Conservation (phyloP, 2,329 filamentous ascomycete species). For the Cytospora schulzeri region DNA sequence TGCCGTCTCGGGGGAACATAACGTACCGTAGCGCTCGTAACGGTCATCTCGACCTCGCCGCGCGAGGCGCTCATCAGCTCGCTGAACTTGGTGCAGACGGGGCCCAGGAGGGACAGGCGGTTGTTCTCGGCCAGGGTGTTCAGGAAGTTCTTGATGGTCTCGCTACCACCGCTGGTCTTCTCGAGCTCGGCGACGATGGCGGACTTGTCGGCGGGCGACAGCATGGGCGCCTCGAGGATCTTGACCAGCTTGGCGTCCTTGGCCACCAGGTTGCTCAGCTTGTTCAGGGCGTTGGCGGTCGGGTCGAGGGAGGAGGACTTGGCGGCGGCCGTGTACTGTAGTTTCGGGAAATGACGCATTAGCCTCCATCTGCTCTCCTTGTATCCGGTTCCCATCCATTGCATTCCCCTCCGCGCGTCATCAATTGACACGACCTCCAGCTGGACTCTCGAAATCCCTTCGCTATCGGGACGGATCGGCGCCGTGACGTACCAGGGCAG, state of each 20-base stretch:
- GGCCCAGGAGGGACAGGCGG: conserved; percentile 79
- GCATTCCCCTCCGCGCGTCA: background rate
- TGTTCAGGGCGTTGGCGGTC: conserved; percentile 77
- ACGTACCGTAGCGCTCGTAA: conserved; percentile 86
- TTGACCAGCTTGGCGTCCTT: conserved; percentile 78
- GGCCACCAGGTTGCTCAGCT: conserved; percentile 71
- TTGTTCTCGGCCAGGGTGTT: conserved; percentile 93
- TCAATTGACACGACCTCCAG: conserved; percentile 12
- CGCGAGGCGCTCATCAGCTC: conserved; percentile 84
- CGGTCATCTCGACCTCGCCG: conserved; percentile 90
- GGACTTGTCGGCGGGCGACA: conserved; percentile 77
- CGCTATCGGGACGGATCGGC: conserved; percentile 17
- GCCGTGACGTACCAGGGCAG: conserved; percentile 79
- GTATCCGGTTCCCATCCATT: conserved; percentile 16
- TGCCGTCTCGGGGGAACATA: background rate
- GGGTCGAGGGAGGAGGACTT: conserved; percentile 85
- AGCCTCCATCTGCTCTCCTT: conserved; percentile 26
- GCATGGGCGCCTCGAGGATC: conserved; percentile 80
- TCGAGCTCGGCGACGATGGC: conserved; percentile 84
- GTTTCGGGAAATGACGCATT: conserved; percentile 42
- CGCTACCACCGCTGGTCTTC: conserved; percentile 74
- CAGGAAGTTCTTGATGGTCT: conserved; percentile 94
- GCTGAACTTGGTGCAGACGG: conserved; percentile 84
- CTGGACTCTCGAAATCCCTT: conserved; percentile 20
- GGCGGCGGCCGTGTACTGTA: conserved; percentile 90